Conservation (phyloP, 305 asterid genomes). For the Fraxinus xanthoxyloides region DNA sequence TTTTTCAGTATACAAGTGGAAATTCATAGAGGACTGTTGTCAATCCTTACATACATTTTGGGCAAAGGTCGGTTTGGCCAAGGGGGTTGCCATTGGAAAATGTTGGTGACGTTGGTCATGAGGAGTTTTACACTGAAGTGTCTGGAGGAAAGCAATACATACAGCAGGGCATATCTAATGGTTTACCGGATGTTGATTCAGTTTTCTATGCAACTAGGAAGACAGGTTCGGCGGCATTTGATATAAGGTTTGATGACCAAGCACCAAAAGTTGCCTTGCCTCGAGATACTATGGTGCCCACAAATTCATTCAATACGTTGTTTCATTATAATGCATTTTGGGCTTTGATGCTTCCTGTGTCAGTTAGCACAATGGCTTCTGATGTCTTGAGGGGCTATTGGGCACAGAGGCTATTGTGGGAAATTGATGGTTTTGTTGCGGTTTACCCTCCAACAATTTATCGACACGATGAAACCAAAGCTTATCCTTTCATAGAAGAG, state of each 20-base stretch:
- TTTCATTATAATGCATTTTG: slow-evolving; percentile 73
- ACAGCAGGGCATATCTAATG: slow-evolving; percentile 79
- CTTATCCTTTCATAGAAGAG: slow-evolving; percentile 69
- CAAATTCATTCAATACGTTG: slow-evolving; percentile 68
- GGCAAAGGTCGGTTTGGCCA: slow-evolving; percentile 83
- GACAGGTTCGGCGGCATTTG: slow-evolving; percentile 48
- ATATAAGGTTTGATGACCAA: slow-evolving; percentile 57
- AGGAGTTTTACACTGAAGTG: slow-evolving; percentile 63
- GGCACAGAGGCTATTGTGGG: slow-evolving; percentile 79
- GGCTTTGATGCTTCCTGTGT: slow-evolving; percentile 80
- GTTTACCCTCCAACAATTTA: slow-evolving; percentile 70
- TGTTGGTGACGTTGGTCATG: slow-evolving; percentile 70
- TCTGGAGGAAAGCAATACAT: slow-evolving; percentile 69
- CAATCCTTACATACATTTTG: slow-evolving; percentile 75
- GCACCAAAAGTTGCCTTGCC: slow-evolving; percentile 80
- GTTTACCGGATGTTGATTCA: slow-evolving; percentile 78
- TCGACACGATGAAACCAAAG: slow-evolving; percentile 50
- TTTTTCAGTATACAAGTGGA: slow-evolving; percentile 58
- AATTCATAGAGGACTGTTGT: slow-evolving; percentile 60
- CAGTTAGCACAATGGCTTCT: slow-evolving; percentile 73
- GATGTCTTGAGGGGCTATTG: slow-evolving; percentile 76
- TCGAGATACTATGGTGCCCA: slow-evolving; percentile 64
- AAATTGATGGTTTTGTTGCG: slow-evolving; percentile 65
- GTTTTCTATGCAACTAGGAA: slow-evolving; percentile 73
- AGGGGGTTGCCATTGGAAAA: slow-evolving; percentile 79